phyloP scores from a whole-genome alignment of 305 asterid genomes.

The Stenogyne calaminthoides region DNA sequence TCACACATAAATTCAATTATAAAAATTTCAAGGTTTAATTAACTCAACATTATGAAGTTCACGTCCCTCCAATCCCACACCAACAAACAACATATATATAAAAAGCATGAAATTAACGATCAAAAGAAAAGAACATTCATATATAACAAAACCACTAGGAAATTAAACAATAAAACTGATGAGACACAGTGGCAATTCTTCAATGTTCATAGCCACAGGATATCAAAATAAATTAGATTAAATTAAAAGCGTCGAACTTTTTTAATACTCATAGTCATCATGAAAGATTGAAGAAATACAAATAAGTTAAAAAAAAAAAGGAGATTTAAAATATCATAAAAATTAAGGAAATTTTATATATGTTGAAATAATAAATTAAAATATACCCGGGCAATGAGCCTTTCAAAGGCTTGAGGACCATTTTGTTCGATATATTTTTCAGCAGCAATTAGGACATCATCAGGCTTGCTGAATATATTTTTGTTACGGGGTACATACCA shows the following conservation, averaged over 20 bases:
- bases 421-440: constrained; percentile 77
- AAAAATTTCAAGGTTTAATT: not conserved
- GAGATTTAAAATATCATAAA: too few relatives aligned
- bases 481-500: constrained; percentile 69
- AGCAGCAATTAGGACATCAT: constrained; percentile 74
- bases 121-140: not conserved
- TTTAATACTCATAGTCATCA: constrained; percentile 53
- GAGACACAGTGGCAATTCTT: not conserved
- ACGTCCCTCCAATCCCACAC: not conserved
- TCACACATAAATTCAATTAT: not conserved
- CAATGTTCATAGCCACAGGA: not conserved
- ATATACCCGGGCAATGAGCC: constrained; percentile 72
- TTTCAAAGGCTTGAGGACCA: constrained; percentile 82
- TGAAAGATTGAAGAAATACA: constrained; percentile 63
- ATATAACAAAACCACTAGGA: not conserved
- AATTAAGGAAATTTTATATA: too few relatives aligned
- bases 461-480: constrained; percentile 66
- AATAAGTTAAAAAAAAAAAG: too few relatives aligned
- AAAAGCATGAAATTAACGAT: not conserved
- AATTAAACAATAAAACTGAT: not conserved
- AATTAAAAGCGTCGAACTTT: not conserved
- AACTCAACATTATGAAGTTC: not conserved
- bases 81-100: not conserved
- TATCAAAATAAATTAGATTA: too few relatives aligned
- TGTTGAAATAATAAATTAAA: too few relatives aligned